Evolutionary conservation across 129 eudicot species (phyloP).

Genomic region (Arctium lappa): DNA sequence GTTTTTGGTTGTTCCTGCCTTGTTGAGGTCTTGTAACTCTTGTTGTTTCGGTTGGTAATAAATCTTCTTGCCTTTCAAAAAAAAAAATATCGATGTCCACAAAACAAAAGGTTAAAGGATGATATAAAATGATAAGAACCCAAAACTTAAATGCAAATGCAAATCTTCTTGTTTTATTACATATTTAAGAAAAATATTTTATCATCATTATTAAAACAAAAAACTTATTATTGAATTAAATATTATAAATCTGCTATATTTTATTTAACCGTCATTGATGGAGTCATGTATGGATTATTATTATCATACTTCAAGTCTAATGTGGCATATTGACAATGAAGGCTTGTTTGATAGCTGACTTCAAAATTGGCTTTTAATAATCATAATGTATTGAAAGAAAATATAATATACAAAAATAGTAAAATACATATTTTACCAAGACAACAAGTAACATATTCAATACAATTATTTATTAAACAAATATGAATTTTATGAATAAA

Average conservation of each 20-base stretch:
- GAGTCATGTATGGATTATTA: background rate
- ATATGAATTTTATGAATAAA: background rate
- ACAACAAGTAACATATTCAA: background rate
- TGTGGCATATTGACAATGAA: background rate
- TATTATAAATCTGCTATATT: background rate
- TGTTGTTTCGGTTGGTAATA: too few species aligned
- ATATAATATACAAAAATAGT: background rate
- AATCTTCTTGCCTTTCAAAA: too few species aligned
- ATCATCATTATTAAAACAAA: background rate
- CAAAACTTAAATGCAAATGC: background rate
- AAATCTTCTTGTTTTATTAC: background rate
- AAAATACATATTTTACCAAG: background rate
- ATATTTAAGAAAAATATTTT: background rate
- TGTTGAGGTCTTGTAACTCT: too few species aligned
- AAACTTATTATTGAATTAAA: too few species aligned
- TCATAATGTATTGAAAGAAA: background rate
- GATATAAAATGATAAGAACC: background rate
- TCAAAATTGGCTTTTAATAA: background rate
- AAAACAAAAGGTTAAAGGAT: background rate
- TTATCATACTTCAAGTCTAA: background rate
- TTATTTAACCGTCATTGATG: background rate
- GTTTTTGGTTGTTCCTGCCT: too few species aligned
- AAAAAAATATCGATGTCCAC: background rate
- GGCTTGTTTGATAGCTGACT: constrained; percentile 13
- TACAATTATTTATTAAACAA: background rate